These are phyloP conservation scores for Ustilago bromivora DNA, from an alignment of 1,284 basidiomycete genomes.

Conservation along the genomic window DNA sequence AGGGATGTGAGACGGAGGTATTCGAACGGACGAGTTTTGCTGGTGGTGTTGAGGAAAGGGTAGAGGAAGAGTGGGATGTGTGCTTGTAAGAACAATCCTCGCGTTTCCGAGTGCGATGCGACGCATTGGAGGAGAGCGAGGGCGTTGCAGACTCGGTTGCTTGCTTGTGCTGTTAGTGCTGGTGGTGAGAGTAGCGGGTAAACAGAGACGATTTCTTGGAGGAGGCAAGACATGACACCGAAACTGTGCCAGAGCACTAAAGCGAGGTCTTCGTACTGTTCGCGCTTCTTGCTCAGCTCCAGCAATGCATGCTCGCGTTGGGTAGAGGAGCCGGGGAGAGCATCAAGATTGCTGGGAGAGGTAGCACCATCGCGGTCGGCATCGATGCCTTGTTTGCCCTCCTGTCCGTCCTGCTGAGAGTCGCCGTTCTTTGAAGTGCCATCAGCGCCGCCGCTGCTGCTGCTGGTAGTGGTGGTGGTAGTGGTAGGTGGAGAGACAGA, in stretches of 20 bases:
- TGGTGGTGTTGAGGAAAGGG: conserved; percentile 98
- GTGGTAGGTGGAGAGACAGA: conserved; percentile 23
- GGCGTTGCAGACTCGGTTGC: conserved; percentile 99
- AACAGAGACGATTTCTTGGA: conserved; percentile 98
- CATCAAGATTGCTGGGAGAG: conserved; percentile 36
- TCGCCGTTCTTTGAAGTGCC: conserved; percentile 12
- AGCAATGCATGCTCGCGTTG: conserved; percentile 72
- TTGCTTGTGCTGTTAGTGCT: conserved; percentile 95
- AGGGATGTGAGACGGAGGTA: conserved; percentile 97
- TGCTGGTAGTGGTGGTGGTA: background rate
- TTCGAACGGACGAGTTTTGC: conserved; percentile 98
- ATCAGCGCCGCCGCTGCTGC: conserved; percentile 2
- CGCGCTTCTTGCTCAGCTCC: conserved; percentile 97
- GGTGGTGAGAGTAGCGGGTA: conserved; percentile 96
- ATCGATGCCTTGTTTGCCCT: background rate
- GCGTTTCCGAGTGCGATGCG: conserved; percentile 71
- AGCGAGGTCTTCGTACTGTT: conserved; percentile 98
- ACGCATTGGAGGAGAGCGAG: conserved; percentile 97
- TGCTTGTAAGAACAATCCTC: conserved; percentile 73
- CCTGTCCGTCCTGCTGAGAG: background rate
- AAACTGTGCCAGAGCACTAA: conserved; percentile 99
- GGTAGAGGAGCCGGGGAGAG: conserved; percentile 59
- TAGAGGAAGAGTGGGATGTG: conserved; percentile 99
- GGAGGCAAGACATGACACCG: conserved; percentile 97
- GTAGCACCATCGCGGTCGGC: conserved; percentile 21